Evolutionary conservation across 2,329 filamentous ascomycete genomes (phyloP), one percentile per base, ranked within the genome.

Genomic region (Beauveria caledonica): DNA sequence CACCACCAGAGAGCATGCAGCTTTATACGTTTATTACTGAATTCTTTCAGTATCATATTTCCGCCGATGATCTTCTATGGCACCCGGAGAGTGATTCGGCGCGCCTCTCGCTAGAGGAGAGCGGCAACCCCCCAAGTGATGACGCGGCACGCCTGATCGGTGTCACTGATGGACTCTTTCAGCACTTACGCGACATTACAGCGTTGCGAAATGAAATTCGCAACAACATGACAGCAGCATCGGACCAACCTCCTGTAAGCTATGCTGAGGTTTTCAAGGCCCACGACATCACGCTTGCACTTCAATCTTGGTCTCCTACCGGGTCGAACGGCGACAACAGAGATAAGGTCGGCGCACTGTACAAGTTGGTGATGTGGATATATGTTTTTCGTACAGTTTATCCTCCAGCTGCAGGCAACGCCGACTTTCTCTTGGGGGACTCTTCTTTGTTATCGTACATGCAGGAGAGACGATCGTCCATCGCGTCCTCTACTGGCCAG

Each of bases 41-140:
- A 70, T 93, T 95, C 74, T 93, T 95, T 72, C 88, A 92, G 70
- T 96, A 94, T 67, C 90, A 94, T 71, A 83, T 86, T 45, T 83
- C 79, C 62, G 83, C 83, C n/a, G 84, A 87, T 66, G 83, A 86
- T 63, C 73, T 87, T 1, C 76, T 87, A 56, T 79, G 76, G 68
- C 77, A 78, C 60, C 77, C 77, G 17, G 74, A 72, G 63, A 71
- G 69, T 21, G 67, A 67, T 48, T 72, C 68, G 25, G 68, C 68
- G 15, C 74, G 72, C 8, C 68, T 79, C 9, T 73, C 74, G n/a
- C 72, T 73, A 0, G 75, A 78, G 56, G 72, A 77, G 46, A 2
- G 64, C 73, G 44, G 65, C 73, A 1, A 68, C 74, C 48, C 29
- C 9, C 44, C 48, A 21, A 13, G 23, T 3, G 77, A 81, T 29